A percentile compares a stretch with the other conserved stretches of the same genome.
phyloP scores from a whole-genome alignment of 1,139 yeast genomes.

The Pichia sp. region DNA sequence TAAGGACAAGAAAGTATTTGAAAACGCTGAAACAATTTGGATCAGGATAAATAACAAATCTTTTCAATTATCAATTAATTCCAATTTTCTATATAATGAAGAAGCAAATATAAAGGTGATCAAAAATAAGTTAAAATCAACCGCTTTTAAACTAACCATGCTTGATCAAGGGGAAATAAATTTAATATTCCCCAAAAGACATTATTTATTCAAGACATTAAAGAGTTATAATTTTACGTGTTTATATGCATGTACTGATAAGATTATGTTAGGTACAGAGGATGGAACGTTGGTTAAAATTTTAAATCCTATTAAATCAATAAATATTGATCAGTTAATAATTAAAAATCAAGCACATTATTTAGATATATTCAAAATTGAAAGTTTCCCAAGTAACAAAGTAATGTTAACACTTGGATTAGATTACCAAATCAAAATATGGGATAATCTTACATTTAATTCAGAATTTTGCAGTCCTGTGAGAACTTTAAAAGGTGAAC shows the following conservation, averaged over 20 bases:
- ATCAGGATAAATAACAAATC: constrained; percentile 13
- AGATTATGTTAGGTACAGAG: constrained; percentile 36
- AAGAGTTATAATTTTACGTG: constrained; percentile 3
- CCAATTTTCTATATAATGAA: background rate
- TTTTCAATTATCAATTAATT: background rate
- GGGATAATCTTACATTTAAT: constrained; percentile 35
- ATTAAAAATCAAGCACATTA: constrained; percentile 36
- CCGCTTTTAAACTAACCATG: background rate
- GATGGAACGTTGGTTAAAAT: constrained; percentile 34
- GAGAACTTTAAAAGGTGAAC: constrained; percentile 42
- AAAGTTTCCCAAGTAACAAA: constrained; percentile 54
- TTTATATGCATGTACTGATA: background rate
- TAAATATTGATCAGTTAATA: background rate
- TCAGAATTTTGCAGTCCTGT: constrained; percentile 39
- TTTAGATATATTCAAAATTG: constrained; percentile 35
- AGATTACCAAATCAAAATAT: constrained; percentile 53
- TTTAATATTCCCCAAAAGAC: constrained; percentile 9
- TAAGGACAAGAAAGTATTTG: background rate
- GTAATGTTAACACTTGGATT: constrained; percentile 49
- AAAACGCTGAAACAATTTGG: constrained; percentile 22
- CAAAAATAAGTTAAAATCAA: background rate
- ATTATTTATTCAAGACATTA: background rate
- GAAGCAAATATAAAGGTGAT: background rate
- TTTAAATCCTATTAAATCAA: background rate
- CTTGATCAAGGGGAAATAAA: constrained; percentile 1